phyloP scores from a whole-genome alignment of 176 grass and related monocot species.

The Phoenix dactylifera region DNA sequence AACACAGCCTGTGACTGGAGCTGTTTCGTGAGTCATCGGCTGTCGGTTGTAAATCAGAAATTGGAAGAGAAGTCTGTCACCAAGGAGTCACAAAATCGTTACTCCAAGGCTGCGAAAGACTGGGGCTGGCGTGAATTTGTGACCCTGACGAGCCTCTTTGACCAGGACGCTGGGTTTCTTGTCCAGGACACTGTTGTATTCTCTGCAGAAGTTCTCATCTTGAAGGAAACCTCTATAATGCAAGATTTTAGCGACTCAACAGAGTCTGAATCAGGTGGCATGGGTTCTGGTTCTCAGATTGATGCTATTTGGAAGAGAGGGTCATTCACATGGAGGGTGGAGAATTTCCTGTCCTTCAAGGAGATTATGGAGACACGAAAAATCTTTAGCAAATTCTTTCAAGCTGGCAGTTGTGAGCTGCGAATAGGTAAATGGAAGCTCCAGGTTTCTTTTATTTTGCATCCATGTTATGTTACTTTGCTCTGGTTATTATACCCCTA shows the following conservation, averaged over 20 bases:
- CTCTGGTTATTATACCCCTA: not conserved
- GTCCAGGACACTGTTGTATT: constrained; percentile 78
- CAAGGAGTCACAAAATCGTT: constrained; percentile 98
- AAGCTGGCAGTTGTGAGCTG: constrained; percentile 81
- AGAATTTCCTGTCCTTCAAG: constrained; percentile 93
- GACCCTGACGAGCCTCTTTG: constrained; percentile 87
- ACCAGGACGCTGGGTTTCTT: constrained; percentile 89
- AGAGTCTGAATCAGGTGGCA: constrained; percentile 37
- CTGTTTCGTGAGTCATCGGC: constrained; percentile 90
- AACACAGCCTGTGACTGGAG: constrained; percentile 72
- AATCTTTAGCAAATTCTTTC: constrained; percentile 97
- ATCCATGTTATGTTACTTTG: constrained; percentile 10
- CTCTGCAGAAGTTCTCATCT: constrained; percentile 82
- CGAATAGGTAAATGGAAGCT: constrained; percentile 70
- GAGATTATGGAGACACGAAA: constrained; percentile 97
- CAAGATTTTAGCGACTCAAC: constrained; percentile 42
- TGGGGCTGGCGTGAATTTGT: constrained; percentile 99
- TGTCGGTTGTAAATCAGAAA: constrained; percentile 93
- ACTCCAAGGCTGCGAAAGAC: constrained; percentile 93
- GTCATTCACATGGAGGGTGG: constrained; percentile 93
- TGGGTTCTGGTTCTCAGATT: constrained; percentile 43
- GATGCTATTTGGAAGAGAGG: constrained; percentile 40
- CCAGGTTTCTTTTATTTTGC: constrained; percentile 1
- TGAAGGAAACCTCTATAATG: constrained; percentile 76
- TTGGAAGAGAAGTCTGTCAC: constrained; percentile 70